Base-by-base conservation (phyloP, 805 yeast genomes). In the Candida piceae region DNA sequence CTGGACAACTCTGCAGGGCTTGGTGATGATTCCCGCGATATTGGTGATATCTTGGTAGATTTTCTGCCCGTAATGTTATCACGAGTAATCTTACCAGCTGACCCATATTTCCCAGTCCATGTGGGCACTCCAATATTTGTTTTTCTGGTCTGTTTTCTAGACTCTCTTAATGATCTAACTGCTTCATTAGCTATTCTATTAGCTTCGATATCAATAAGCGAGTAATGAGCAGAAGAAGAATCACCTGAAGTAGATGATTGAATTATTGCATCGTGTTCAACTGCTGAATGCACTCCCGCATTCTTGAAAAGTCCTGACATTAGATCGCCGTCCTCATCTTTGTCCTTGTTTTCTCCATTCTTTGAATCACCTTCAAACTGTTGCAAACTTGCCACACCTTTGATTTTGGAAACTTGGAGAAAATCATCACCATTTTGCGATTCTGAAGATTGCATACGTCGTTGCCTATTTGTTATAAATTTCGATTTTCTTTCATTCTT, bases 41-140 rank as follows among this genome's bases (percentile, higher is more conserved):
- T 16, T 5, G 29, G 6, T 32, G 18, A 11, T 10, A 8, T 4
- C 19, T 20, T 21, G 17, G 23, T 10, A 21, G 7, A 7, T 7
- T 21, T 21, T 13, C 13, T 12, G 6, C 7, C 6, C 9, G 21
- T 29, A n/a, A n/a, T 17, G 7, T n/a, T 38, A 2, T 5, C 12
- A 7, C 10, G 29, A 7, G 5, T 10, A 10, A 10, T 13, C 26
- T 68, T 73, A 1, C 96, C 96, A 0, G 96, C 96, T 15, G 64
- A 58, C 0, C 98, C 98, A 66, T 81, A 86, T 47, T 75, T 76
- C 0, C 98, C 98, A 0, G 98, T 90, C 94, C 97, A 93, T 0
- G 98, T 90, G 0, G 97, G 97, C 0, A 83, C 79, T 4, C 95
- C 95, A 21, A 89, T 67, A 18, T 57, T 57, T 2, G 72, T 60